phyloP scores from a whole-genome alignment of 2,329 filamentous ascomycete genomes.

The Sporothrix phasma region DNA sequence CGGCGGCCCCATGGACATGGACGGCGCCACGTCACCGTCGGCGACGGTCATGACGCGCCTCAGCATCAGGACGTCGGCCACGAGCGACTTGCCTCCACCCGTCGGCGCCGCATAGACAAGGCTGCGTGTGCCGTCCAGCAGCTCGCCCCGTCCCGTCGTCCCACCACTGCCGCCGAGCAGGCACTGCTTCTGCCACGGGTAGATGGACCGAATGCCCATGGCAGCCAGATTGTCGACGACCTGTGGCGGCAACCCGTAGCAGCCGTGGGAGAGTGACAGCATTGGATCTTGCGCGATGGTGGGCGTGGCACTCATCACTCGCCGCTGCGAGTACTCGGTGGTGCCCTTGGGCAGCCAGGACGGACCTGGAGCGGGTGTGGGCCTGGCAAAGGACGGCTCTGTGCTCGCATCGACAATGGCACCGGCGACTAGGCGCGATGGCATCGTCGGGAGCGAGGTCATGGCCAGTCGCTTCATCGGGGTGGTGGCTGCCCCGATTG shows the following conservation, averaged over 20 bases:
- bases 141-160: constrained; percentile 44
- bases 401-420: background rate
- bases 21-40: background rate
- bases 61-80: constrained; percentile 63
- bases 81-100: constrained; percentile 67
- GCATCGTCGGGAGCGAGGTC: constrained; percentile 9
- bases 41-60: constrained; percentile 46
- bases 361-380: constrained; percentile 15
- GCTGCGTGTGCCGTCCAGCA: constrained; percentile 56
- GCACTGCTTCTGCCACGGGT: constrained; percentile 71
- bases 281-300: constrained; percentile 41
- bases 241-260: constrained; percentile 50
- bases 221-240: constrained; percentile 55
- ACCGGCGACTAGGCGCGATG: constrained; percentile 22
- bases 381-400: background rate
- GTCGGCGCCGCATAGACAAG: constrained; percentile 74
- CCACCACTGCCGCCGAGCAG: constrained; percentile 46
- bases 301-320: constrained; percentile 42
- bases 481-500: background rate
- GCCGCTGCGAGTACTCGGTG: constrained; percentile 50
- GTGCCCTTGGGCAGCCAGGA: constrained; percentile 32
- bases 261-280: constrained; percentile 51
- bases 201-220: constrained; percentile 62
- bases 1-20: background rate
- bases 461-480: background rate